Conservation (phyloP, 1,139 yeast genomes). For the Candida buenavistaensis region DNA sequence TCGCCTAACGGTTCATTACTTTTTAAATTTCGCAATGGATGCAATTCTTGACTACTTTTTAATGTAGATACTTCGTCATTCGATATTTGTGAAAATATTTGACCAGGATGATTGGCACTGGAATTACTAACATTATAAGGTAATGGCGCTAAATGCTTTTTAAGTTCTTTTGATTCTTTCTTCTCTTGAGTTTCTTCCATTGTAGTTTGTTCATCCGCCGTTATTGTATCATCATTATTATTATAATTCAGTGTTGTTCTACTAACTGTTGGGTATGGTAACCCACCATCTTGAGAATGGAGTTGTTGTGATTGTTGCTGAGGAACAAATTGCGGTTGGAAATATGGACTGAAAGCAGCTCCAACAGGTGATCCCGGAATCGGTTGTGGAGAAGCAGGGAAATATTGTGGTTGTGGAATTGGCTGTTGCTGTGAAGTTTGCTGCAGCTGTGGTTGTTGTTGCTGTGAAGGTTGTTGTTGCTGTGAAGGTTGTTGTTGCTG, state of each 20-base stretch:
- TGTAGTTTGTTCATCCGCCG: no score
- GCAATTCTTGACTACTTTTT: constrained; percentile 8
- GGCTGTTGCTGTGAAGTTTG: constrained; percentile 15
- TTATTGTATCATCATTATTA: constrained; percentile 7
- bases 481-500: constrained; percentile 22
- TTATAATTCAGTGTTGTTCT: constrained; percentile 7
- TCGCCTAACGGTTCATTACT: constrained; percentile 7
- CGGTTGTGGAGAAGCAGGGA: constrained; percentile 38
- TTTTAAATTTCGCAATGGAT: constrained; percentile 2
- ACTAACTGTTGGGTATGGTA: constrained; percentile 14
- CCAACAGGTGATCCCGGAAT: constrained; percentile 12
- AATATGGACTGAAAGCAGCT: constrained; percentile 10
- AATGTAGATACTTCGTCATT: constrained; percentile 15
- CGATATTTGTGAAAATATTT: constrained; percentile 8
- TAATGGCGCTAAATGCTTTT: not conserved
- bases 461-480: constrained; percentile 36
- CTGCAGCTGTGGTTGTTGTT: constrained; percentile 14
- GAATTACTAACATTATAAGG: not conserved
- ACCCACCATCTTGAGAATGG: not conserved
- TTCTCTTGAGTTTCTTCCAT: no score
- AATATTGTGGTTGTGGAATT: constrained; percentile 38
- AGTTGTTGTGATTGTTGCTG: constrained; percentile 6
- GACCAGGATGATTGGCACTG: constrained; percentile 2
- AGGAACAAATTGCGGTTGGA: constrained; percentile 12
- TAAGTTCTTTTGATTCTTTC: not conserved